Conservation (phyloP, 768 basidiomycete species). For the Butyriboletus loyo region DNA sequence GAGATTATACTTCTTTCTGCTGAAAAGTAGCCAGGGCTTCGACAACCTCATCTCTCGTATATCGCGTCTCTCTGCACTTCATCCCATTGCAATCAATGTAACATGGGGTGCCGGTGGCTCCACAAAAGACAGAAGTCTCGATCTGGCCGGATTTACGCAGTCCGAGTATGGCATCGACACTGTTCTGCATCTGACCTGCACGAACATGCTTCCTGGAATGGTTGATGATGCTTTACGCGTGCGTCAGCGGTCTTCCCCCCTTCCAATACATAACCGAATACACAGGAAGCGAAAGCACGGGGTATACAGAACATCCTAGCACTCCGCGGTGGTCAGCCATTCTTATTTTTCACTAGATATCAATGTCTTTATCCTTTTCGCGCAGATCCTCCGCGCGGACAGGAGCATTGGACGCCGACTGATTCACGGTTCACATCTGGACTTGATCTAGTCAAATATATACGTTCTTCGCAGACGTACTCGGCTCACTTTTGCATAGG, state of each 20-base stretch:
- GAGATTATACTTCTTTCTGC: neutral
- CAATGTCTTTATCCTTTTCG: neutral
- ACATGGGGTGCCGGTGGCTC: slow-evolving; percentile 98
- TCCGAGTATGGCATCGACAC: slow-evolving; percentile 76
- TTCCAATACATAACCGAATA: slow-evolving; percentile 1
- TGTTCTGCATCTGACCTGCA: slow-evolving; percentile 93
- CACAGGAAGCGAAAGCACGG: slow-evolving; percentile 71
- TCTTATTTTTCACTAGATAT: neutral
- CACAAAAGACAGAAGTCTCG: slow-evolving; percentile 83
- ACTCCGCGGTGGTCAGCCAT: slow-evolving; percentile 74
- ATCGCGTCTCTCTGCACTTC: slow-evolving; percentile 68
- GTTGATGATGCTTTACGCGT: slow-evolving; percentile 87
- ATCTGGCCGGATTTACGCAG: slow-evolving; percentile 79
- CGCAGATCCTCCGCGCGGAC: slow-evolving; percentile 87
- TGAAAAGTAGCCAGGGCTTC: slow-evolving; percentile 59
- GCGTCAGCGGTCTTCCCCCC: slow-evolving; percentile 17
- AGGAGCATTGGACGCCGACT: slow-evolving; percentile 88
- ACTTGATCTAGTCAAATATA: slow-evolving; percentile 88
- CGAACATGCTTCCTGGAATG: slow-evolving; percentile 89
- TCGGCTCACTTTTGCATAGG: slow-evolving; percentile 88
- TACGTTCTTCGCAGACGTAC: slow-evolving; percentile 73
- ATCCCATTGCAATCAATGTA: slow-evolving; percentile 83
- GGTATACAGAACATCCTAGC: slow-evolving; percentile 91
- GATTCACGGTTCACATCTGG: slow-evolving; percentile 84
- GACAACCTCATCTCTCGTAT: slow-evolving; percentile 89